Conservation (phyloP, 2,329 filamentous ascomycete genomes). For the Delphinella strobiligena region DNA sequence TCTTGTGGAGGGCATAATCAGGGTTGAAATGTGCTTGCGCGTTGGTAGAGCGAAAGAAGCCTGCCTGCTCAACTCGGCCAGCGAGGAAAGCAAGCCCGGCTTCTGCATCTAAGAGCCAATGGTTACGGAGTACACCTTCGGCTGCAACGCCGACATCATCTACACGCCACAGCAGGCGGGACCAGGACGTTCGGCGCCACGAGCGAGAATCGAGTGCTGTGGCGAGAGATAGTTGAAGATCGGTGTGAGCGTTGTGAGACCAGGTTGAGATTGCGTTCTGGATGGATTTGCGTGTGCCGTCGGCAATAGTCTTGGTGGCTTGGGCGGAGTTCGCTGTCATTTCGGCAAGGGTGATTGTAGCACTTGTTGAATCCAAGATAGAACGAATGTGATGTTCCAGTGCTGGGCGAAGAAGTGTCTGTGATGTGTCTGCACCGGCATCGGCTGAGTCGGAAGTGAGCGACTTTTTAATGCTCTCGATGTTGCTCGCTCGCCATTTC, state of each 20-base stretch:
- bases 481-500: conserved; percentile 22
- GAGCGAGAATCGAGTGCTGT: conserved; percentile 60
- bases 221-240: conserved; percentile 70
- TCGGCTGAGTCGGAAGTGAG: conserved; percentile 11
- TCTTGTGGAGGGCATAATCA: conserved; percentile 4
- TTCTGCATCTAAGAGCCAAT: conserved; percentile 69
- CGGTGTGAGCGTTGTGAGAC: conserved; percentile 70
- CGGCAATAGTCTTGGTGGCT: conserved; percentile 25
- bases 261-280: conserved; percentile 52
- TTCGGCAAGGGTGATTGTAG: conserved; percentile 37
- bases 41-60: conserved; percentile 24
- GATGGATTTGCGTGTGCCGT: conserved; percentile 38
- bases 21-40: conserved; percentile 5
- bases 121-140: conserved; percentile 61
- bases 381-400: conserved; percentile 57
- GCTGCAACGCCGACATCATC: conserved; percentile 83
- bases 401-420: conserved; percentile 46
- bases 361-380: conserved; percentile 44
- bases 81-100: conserved; percentile 71
- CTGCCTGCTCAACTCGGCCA: conserved; percentile 59
- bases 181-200: conserved; percentile 80
- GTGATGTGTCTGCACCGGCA: neutral
- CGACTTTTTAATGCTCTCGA: conserved; percentile 17
- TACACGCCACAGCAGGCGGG: conserved; percentile 89
- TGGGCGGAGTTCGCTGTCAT: conserved; percentile 27